A percentile compares a stretch with the other conserved stretches of the same genome.
Conservation (phyloP, 495 filamentous ascomycete genomes). For the Penicilliopsis zonata region DNA sequence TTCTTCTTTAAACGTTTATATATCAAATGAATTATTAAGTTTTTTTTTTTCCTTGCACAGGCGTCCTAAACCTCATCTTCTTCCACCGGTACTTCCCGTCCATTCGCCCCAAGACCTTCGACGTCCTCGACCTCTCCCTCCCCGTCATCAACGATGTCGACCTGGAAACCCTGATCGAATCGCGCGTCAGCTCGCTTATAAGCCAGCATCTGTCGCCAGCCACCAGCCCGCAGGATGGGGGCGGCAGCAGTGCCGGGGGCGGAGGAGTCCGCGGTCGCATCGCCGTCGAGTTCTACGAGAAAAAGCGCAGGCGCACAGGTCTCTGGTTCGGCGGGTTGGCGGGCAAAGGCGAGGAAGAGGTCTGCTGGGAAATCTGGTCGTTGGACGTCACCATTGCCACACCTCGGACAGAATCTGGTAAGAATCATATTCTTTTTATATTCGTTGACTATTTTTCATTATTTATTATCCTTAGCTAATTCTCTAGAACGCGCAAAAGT, state of each 20-base stretch:
- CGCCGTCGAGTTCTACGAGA: constrained; percentile 90
- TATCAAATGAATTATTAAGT: neutral
- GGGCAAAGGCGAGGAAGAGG: constrained; percentile 71
- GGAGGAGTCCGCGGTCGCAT: constrained; percentile 58
- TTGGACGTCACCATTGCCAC: constrained; percentile 84
- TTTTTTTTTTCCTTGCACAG: constrained; percentile 33
- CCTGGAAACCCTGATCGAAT: constrained; percentile 86
- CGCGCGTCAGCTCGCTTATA: constrained; percentile 64
- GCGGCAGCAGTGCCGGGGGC: constrained; percentile 22
- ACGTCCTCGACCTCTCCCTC: constrained; percentile 84
- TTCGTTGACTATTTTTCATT: neutral
- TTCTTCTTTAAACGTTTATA: constrained; percentile 3
- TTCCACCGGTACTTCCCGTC: constrained; percentile 96
- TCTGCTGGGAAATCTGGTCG: constrained; percentile 95
- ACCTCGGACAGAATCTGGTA: constrained; percentile 80
- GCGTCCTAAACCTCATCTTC: constrained; percentile 94
- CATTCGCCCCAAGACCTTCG: constrained; percentile 70
- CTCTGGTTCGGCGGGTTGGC: constrained; percentile 51
- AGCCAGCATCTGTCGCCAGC: constrained; percentile 41
- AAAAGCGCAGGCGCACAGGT: constrained; percentile 61
- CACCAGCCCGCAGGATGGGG: constrained; percentile 34
- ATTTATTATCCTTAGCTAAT: neutral
- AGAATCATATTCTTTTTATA: constrained; percentile 9
- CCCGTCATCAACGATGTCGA: constrained; percentile 79
- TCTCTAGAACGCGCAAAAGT: constrained; percentile 69